A percentile compares a stretch with the other conserved stretches of the same genome.
Conservation (phyloP, 306 rosid genomes). For the Lathyrus oleraceus region DNA sequence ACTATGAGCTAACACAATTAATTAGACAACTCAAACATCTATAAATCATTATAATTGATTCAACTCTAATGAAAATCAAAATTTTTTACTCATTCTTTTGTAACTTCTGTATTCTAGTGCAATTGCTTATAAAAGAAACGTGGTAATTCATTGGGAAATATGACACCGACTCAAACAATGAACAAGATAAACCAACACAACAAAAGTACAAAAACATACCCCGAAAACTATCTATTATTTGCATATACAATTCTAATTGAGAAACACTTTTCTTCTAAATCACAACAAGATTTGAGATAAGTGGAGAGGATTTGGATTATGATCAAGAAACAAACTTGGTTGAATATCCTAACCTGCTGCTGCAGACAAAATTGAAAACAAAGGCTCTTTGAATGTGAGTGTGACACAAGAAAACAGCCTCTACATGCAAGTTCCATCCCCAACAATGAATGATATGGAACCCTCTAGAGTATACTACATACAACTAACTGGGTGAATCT, state of each 20-base stretch:
- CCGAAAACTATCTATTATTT: background rate
- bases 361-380: conserved; percentile 15
- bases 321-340: conserved; percentile 10
- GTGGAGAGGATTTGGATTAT: background rate
- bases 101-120: no score
- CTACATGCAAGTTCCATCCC: background rate
- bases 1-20: no score
- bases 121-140: no score
- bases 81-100: no score
- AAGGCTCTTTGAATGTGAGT: conserved; percentile 6
- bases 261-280: conserved; percentile 15
- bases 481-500: conserved; percentile 31
- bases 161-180: background rate
- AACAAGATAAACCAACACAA: background rate
- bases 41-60: no score
- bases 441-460: conserved; percentile 14
- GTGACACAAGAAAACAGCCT: conserved; percentile 8
- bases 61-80: no score
- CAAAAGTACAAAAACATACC: background rate
- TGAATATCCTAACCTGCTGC: conserved; percentile 25
- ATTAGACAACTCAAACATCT: no score
- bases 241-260: conserved; percentile 20
- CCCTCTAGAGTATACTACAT: background rate
- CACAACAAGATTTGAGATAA: conserved; percentile 20
- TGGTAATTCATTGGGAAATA: no score